phyloP scores from a whole-genome alignment of 108 stramenopile species.

The Nitzschia sp. region DNA sequence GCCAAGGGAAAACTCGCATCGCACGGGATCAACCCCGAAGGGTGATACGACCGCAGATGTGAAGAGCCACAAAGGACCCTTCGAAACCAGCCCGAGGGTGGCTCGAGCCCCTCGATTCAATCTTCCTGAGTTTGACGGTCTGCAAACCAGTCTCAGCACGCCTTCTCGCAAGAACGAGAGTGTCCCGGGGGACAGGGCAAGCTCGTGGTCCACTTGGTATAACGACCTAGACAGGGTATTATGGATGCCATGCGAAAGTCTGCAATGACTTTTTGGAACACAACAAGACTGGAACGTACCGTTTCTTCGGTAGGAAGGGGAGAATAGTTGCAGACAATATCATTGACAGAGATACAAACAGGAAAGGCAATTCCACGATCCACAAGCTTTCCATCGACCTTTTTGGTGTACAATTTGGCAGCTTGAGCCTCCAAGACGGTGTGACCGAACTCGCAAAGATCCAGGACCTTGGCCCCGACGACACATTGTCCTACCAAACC shows the following conservation, averaged over 20 bases:
- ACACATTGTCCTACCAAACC: slow-evolving; percentile 86
- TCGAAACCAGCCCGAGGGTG: slow-evolving; percentile 13
- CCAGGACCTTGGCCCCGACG: slow-evolving; percentile 88
- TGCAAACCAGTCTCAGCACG: slow-evolving; percentile 61
- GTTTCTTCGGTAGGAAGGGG: slow-evolving; percentile 88
- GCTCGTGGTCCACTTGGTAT: slow-evolving; percentile 76
- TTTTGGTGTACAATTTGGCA: slow-evolving; percentile 80
- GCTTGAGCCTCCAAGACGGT: slow-evolving; percentile 69
- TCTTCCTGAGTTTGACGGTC: slow-evolving; percentile 56
- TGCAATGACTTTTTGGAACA: not conserved
- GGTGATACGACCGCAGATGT: slow-evolving; percentile 48
- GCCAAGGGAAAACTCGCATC: slow-evolving; percentile 8
- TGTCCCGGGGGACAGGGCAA: slow-evolving; percentile 34
- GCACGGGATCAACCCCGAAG: slow-evolving; percentile 49
- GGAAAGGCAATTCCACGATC: slow-evolving; percentile 99
- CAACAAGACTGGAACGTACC: slow-evolving; percentile 44
- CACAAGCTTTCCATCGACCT: slow-evolving; percentile 78
- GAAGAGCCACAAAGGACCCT: slow-evolving; percentile 26
- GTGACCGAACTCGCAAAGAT: slow-evolving; percentile 88
- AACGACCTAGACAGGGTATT: slow-evolving; percentile 55
- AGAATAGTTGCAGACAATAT: slow-evolving; percentile 95
- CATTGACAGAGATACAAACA: slow-evolving; percentile 98
- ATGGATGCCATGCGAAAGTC: not conserved
- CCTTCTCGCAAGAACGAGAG: slow-evolving; percentile 32
- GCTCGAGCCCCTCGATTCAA: slow-evolving; percentile 26